A percentile compares a stretch with the other conserved stretches of the same genome.
These are phyloP conservation scores for Pichia sp. DNA, from an alignment of 1,139 yeast species.

Conservation along the genomic window DNA sequence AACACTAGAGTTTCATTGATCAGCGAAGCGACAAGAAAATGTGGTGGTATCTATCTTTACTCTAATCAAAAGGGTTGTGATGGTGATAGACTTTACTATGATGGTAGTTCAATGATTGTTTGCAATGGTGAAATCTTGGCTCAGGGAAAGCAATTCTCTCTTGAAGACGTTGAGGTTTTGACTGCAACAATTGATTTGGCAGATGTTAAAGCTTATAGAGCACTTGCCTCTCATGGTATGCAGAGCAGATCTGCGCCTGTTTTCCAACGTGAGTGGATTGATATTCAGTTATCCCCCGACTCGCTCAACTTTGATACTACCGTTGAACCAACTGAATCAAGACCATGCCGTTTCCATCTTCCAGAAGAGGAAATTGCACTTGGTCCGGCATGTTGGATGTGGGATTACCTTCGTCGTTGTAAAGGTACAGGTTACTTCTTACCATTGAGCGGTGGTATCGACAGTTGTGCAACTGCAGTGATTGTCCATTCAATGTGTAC, in stretches of 20 bases:
- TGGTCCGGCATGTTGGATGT: constrained; percentile 99
- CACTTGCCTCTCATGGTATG: constrained; percentile 66
- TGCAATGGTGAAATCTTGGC: constrained; percentile 89
- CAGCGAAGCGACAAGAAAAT: constrained; percentile 85
- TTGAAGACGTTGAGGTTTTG: constrained; percentile 87
- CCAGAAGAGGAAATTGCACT: constrained; percentile 96
- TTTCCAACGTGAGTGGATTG: constrained; percentile 57
- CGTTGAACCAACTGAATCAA: constrained; percentile 52
- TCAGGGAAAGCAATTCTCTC: constrained; percentile 85
- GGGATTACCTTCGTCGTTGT: constrained; percentile 94
- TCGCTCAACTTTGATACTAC: constrained; percentile 51
- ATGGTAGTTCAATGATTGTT: constrained; percentile 92
- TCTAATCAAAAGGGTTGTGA: constrained; percentile 98
- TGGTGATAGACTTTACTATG: constrained; percentile 94
- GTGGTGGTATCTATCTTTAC: constrained; percentile 93
- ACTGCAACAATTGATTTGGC: constrained; percentile 91
- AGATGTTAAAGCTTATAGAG: constrained; percentile 78
- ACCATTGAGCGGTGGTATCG: constrained; percentile 96
- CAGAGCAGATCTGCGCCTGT: constrained; percentile 56
- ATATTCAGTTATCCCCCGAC: constrained; percentile 55
- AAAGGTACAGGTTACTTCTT: constrained; percentile 85
- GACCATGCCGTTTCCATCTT: constrained; percentile 52
- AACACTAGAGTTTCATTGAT: constrained; percentile 79
- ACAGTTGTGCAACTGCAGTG: constrained; percentile 94
- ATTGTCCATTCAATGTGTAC: constrained; percentile 94